Evolutionary conservation across 257 asterid species (phyloP).

Genomic region (Solanum ahanhuiri): DNA sequence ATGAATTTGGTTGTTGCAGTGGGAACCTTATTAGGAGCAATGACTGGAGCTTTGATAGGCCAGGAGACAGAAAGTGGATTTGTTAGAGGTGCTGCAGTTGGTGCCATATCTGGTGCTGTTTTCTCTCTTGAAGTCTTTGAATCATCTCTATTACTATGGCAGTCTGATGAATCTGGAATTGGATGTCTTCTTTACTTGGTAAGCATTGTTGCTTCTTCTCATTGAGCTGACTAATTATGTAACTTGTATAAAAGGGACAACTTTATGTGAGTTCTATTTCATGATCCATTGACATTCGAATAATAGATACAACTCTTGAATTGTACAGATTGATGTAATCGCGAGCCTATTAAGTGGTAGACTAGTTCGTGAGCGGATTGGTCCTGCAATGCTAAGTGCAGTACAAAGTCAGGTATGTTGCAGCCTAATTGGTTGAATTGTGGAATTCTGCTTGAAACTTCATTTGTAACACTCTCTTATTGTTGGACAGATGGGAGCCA

Average conservation of each 20-base stretch:
- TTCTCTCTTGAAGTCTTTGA: conserved; percentile 97
- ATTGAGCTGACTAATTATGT: background rate
- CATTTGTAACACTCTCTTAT: background rate
- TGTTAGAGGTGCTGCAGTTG: conserved; percentile 93
- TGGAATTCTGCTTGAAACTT: background rate
- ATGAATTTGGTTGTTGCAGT: conserved; percentile 33
- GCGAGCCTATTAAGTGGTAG: conserved; percentile 90
- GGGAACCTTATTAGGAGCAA: conserved; percentile 88
- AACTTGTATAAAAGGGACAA: background rate
- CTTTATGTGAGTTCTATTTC: background rate
- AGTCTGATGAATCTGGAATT: conserved; percentile 88
- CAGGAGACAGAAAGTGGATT: conserved; percentile 97
- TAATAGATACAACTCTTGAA: background rate
- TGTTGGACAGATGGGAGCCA: conserved; percentile 79
- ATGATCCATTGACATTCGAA: background rate
- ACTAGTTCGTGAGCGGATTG: conserved; percentile 94
- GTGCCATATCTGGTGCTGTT: conserved; percentile 98
- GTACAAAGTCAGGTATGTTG: conserved; percentile 86
- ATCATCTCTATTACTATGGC: conserved; percentile 74
- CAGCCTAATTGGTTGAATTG: background rate
- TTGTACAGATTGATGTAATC: conserved; percentile 75
- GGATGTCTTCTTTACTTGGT: conserved; percentile 94
- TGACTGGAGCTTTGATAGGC: conserved; percentile 95
- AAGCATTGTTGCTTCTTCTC: conserved; percentile 8
- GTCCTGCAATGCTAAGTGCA: conserved; percentile 99